phyloP scores from a whole-genome alignment of 2,329 filamentous ascomycete genomes.

The Aspergillus pseudonomiae region DNA sequence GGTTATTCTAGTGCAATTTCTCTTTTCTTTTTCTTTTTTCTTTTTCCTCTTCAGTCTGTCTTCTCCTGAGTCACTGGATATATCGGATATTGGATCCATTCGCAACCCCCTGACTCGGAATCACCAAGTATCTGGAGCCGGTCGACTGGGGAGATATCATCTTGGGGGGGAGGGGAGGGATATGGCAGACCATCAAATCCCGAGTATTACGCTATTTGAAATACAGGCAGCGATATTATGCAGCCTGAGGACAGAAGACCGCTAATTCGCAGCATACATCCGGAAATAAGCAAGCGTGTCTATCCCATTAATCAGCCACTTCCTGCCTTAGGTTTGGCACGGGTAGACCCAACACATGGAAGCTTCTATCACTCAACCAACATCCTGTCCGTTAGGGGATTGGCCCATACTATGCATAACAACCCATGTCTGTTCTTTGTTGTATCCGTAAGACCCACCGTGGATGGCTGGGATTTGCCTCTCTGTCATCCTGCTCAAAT shows the following conservation, averaged over 20 bases:
- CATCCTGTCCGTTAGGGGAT: not conserved
- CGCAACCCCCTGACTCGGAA: not conserved
- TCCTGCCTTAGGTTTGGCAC: not conserved
- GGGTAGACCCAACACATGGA: not conserved
- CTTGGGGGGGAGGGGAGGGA: not conserved
- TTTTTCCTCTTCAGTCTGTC: not conserved
- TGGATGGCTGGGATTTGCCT: not conserved
- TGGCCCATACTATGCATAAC: not conserved
- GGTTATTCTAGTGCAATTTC: not conserved
- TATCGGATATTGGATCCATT: not conserved
- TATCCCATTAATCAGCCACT: not conserved
- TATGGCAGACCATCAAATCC: not conserved
- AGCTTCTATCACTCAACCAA: conserved; percentile 4
- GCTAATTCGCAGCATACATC: not conserved
- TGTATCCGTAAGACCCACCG: not conserved
- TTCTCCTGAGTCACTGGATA: not conserved
- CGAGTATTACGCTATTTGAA: not conserved
- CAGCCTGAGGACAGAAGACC: not conserved
- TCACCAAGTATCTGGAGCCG: not conserved
- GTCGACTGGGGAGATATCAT: not conserved
- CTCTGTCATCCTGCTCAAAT: not conserved
- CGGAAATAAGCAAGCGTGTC: not conserved
- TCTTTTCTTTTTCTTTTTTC: not conserved
- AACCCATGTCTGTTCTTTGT: not conserved
- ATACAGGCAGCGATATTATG: conserved; percentile 3